Percentiles rank a stretch among this genome's conserved stretches.
phyloP scores from a whole-genome alignment of 345 rosid species.

The Sisymbrium altissimum region DNA sequence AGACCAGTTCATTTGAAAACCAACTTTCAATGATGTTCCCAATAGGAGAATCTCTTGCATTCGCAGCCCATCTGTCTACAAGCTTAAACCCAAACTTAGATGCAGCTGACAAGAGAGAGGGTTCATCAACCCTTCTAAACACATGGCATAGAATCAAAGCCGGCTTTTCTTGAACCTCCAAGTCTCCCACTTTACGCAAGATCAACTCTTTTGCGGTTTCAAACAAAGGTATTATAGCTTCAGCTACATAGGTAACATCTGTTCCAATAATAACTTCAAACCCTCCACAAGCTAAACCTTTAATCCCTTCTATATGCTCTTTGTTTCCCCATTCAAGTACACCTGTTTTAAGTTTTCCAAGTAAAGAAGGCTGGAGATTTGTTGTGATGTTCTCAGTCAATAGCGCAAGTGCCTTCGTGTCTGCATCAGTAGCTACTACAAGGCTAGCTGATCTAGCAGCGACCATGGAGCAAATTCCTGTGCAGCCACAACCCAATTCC shows the following conservation, averaged over 20 bases:
- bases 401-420: conserved; percentile 54
- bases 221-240: conserved; percentile 68
- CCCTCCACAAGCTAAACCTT: conserved; percentile 40
- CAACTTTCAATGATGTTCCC: conserved; percentile 49
- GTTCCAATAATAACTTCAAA: conserved; percentile 81
- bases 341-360: conserved; percentile 43
- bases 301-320: conserved; percentile 53
- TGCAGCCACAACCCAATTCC: conserved; percentile 83
- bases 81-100: conserved; percentile 59
- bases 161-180: conserved; percentile 35
- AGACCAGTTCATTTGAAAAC: conserved; percentile 43
- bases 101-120: conserved; percentile 60
- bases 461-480: conserved; percentile 89
- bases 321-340: conserved; percentile 76
- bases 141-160: conserved; percentile 73
- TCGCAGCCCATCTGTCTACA: conserved; percentile 61
- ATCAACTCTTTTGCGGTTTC: conserved; percentile 67
- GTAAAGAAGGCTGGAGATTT: conserved; percentile 45
- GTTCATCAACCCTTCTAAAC: conserved; percentile 76
- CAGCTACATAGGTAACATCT: conserved; percentile 70
- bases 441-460: conserved; percentile 57
- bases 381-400: conserved; percentile 50
- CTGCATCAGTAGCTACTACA: conserved; percentile 82
- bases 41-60: conserved; percentile 26
- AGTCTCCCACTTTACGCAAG: conserved; percentile 18